phyloP scores from a whole-genome alignment of 2,329 filamentous ascomycete genomes.

The Trichoderma breve region DNA sequence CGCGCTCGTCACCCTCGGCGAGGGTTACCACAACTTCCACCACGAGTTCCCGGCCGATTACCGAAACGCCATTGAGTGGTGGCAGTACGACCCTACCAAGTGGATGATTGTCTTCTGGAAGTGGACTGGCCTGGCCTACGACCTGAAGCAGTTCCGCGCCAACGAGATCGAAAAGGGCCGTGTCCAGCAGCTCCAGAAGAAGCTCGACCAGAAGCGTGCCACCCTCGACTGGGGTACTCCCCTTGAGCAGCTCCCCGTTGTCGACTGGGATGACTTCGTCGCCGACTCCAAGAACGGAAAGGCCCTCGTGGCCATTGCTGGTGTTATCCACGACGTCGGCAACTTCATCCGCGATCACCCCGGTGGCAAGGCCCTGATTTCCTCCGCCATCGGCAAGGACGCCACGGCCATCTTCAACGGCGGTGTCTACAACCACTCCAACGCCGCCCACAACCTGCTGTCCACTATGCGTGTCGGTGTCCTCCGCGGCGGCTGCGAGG shows the following conservation, averaged over 20 bases:
- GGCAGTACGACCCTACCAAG: constrained; percentile 89
- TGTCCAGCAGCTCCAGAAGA: constrained; percentile 87
- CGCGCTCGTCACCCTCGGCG: constrained; percentile 78
- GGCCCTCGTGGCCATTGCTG: constrained; percentile 73
- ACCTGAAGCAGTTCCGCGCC: constrained; percentile 85
- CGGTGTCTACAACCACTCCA: constrained; percentile 85
- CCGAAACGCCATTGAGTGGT: constrained; percentile 88
- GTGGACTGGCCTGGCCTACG: constrained; percentile 77
- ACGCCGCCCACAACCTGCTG: constrained; percentile 84
- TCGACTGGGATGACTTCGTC: constrained; percentile 85
- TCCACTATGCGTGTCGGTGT: constrained; percentile 87
- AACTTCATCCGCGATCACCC: constrained; percentile 87
- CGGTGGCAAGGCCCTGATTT: constrained; percentile 86
- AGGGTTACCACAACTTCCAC: constrained; percentile 95
- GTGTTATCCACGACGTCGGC: constrained; percentile 81
- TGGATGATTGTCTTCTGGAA: constrained; percentile 86
- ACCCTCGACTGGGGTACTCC: constrained; percentile 83
- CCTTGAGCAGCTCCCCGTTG: constrained; percentile 79
- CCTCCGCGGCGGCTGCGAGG: constrained; percentile 80
- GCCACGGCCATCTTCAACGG: constrained; percentile 90
- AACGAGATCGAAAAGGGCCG: constrained; percentile 94
- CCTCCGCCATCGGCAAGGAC: constrained; percentile 78
- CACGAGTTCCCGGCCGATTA: constrained; percentile 93
- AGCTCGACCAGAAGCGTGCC: constrained; percentile 82
- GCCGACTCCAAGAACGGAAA: constrained; percentile 73